Evolutionary conservation across 2,329 filamentous ascomycete species (phyloP), one percentile per base, ranked within the genome.

Genomic region (Xylaria sp.): DNA sequence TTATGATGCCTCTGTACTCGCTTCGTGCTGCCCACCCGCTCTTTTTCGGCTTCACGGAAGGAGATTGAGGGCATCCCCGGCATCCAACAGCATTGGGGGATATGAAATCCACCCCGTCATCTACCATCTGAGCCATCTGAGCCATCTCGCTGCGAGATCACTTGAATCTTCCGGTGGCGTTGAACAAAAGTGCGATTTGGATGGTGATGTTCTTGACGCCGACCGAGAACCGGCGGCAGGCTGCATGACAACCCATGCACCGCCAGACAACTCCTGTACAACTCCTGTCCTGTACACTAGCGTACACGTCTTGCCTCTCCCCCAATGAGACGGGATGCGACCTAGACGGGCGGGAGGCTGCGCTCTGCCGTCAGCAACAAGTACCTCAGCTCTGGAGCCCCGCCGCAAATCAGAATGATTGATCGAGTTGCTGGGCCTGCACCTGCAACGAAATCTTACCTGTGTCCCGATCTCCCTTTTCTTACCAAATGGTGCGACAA

Each of bases 381-480:
- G 38, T 57, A 56, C 36, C 51, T 61, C 67, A 69, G 65, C 68
- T 65, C 63, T 54, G 17, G 44, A 31, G 55, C 39, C 39, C 50
- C 45, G 39, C 57, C 39, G 42, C 61, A 67, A 69, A 66, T 64
- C 63, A 71, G 61, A 65, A 27, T 45, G 65, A 67, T 49, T 62
- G 51, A 63, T 67, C 67, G 63, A 45, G 53, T 59, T 50, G 33
- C 29, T 33, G 17, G 38, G 54, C 27, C 61, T 71, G 64, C 69
- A 69, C 61, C 69, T 71, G 61, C 67, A 66, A 61, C 51, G 63
- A 42, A 70, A 71, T 71, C 69, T 69, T 63, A 65, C 57, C 56
- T 61, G 67, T 69, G 61, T 59, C 31, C 55, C 66, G 63, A 66
- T 68, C 65, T 55, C 36, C 54, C 15, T 31, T 17, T 54, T 38